A percentile compares a stretch with the other conserved stretches of the same genome.
phyloP scores from a whole-genome alignment of 1,139 yeast species.

The Geotrichum cucujoidarum region DNA sequence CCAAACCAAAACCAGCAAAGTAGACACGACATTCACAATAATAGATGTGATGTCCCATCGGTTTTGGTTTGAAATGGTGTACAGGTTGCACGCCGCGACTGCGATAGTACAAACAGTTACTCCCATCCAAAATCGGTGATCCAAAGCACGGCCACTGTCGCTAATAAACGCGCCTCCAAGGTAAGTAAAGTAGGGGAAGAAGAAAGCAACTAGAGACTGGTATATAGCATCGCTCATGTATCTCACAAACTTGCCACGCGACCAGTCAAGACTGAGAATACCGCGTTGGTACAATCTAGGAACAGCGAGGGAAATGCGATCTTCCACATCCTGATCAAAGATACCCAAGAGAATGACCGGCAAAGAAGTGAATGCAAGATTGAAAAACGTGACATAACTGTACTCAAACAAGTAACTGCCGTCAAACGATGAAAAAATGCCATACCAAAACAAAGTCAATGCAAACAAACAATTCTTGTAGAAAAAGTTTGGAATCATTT shows the following conservation, averaged over 20 bases:
- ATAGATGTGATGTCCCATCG: slow-evolving; percentile 92
- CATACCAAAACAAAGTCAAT: slow-evolving; percentile 88
- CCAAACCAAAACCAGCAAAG: slow-evolving; percentile 73
- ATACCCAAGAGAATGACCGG: slow-evolving; percentile 90
- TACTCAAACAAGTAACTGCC: slow-evolving; percentile 89
- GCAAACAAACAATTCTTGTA: slow-evolving; percentile 90
- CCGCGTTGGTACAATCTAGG: slow-evolving; percentile 88
- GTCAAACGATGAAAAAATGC: slow-evolving; percentile 76
- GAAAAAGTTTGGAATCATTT: slow-evolving; percentile 89
- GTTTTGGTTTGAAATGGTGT: slow-evolving; percentile 73
- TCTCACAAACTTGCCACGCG: slow-evolving; percentile 67
- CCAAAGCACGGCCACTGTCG: slow-evolving; percentile 60
- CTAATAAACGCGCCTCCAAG: slow-evolving; percentile 54
- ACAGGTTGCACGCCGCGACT: slow-evolving; percentile 72
- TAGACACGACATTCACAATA: slow-evolving; percentile 61
- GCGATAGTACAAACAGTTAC: slow-evolving; percentile 73
- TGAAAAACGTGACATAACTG: slow-evolving; percentile 87
- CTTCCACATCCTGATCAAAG: slow-evolving; percentile 88
- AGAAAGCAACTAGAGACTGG: slow-evolving; percentile 64
- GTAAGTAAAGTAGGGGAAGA: slow-evolving; percentile 73
- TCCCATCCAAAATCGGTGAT: slow-evolving; percentile 84
- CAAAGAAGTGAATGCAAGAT: slow-evolving; percentile 88
- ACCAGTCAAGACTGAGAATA: slow-evolving; percentile 77
- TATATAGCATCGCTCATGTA: slow-evolving; percentile 84
- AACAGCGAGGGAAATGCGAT: slow-evolving; percentile 68